phyloP scores from a whole-genome alignment of 495 filamentous ascomycete genomes.

The Tuber melanosporum region DNA sequence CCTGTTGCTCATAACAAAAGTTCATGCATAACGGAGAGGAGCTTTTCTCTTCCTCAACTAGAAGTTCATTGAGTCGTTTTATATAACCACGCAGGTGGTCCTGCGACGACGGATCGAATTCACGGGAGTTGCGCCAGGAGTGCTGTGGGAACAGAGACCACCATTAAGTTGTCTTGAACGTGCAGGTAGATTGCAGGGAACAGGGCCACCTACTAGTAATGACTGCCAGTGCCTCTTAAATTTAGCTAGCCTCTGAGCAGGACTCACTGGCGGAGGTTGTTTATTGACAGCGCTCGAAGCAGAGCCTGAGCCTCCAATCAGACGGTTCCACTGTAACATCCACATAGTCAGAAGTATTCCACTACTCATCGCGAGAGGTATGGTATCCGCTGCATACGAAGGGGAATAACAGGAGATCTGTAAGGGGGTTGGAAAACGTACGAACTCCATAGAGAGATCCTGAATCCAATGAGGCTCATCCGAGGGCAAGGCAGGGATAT shows the following conservation, averaged over 20 bases:
- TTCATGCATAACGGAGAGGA: constrained; percentile 81
- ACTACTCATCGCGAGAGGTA: neutral
- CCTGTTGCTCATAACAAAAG: constrained; percentile 73
- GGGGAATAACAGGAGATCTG: neutral
- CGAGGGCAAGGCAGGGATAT: neutral
- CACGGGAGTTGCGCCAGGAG: constrained; percentile 46
- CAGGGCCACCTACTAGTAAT: constrained; percentile 57
- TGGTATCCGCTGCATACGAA: neutral
- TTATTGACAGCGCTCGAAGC: constrained; percentile 53
- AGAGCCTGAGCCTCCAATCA: constrained; percentile 72
- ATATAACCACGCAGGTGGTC: constrained; percentile 53
- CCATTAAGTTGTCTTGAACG: constrained; percentile 14
- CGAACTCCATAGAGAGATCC: neutral
- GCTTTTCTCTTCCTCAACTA: constrained; percentile 81
- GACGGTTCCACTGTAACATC: constrained; percentile 67
- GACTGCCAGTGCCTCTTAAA: constrained; percentile 86
- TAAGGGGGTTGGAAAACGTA: neutral
- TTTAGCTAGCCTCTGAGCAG: constrained; percentile 75
- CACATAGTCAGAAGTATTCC: constrained; percentile 30
- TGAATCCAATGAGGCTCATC: neutral
- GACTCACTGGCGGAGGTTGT: constrained; percentile 62
- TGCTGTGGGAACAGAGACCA: constrained; percentile 47
- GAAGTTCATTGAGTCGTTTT: constrained; percentile 64
- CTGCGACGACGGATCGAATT: constrained; percentile 49
- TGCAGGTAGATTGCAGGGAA: constrained; percentile 9